phyloP scores from a whole-genome alignment of 2,329 filamentous ascomycete species.

The Colletotrichum spinosum region DNA sequence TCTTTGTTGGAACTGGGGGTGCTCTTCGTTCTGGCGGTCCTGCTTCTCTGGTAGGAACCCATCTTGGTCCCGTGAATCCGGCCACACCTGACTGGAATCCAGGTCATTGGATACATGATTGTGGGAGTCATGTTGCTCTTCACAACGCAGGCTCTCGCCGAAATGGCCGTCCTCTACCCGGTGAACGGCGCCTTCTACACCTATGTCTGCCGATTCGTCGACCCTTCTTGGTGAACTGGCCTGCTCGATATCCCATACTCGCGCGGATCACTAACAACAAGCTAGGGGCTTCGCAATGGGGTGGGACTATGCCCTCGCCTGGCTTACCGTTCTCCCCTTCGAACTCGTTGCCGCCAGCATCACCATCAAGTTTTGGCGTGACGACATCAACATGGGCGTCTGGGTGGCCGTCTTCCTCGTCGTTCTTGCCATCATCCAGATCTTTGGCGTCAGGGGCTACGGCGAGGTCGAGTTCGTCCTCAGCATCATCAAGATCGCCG shows the following conservation, averaged over 20 bases:
- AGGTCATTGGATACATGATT: slow-evolving; percentile 63
- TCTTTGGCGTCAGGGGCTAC: slow-evolving; percentile 66
- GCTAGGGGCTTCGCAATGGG: slow-evolving; percentile 64
- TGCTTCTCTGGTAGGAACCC: slow-evolving; percentile 54
- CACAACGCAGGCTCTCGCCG: slow-evolving; percentile 69
- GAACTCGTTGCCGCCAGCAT: slow-evolving; percentile 79
- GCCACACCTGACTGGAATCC: background rate
- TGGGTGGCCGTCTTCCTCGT: slow-evolving; percentile 61
- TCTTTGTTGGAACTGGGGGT: slow-evolving; percentile 70
- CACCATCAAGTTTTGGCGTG: slow-evolving; percentile 76
- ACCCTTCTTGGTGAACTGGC: slow-evolving; percentile 62
- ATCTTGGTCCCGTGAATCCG: too few relatives aligned
- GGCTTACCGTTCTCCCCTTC: slow-evolving; percentile 77
- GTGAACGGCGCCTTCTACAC: slow-evolving; percentile 73
- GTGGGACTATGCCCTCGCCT: slow-evolving; percentile 67
- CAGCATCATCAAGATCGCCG: slow-evolving; percentile 64
- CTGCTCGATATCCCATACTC: background rate
- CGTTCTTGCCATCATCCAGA: slow-evolving; percentile 62
- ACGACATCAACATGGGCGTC: slow-evolving; percentile 61
- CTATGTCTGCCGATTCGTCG: slow-evolving; percentile 70
- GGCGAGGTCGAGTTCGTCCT: slow-evolving; percentile 71
- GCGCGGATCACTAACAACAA: slow-evolving; percentile 35
- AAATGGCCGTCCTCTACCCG: slow-evolving; percentile 71
- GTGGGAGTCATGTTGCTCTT: slow-evolving; percentile 72
- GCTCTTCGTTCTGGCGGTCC: slow-evolving; percentile 63